Evolutionary conservation across 2,329 filamentous ascomycete species (phyloP).

Genomic region (Alternaria brassicicola): DNA sequence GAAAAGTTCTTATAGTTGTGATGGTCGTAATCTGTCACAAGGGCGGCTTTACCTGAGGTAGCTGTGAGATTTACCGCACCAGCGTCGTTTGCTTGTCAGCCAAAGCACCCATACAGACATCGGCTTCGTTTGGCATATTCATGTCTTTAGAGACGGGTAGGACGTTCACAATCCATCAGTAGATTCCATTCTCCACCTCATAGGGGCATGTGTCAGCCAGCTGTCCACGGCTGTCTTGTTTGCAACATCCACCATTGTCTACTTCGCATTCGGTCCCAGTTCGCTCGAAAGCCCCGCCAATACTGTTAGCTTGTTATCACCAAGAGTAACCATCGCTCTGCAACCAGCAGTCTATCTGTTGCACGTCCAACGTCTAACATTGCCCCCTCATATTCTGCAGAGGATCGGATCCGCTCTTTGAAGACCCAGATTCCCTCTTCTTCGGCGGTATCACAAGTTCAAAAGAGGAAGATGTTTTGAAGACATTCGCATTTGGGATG

Average conservation of each 20-base stretch:
- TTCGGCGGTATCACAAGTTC: neutral
- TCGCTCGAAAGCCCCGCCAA: slow-evolving; percentile 21
- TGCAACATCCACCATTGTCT: slow-evolving; percentile 42
- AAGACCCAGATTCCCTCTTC: neutral
- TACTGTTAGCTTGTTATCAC: slow-evolving; percentile 10
- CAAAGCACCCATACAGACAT: slow-evolving; percentile 12
- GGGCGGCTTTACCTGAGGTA: slow-evolving; percentile 44
- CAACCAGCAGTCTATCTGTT: slow-evolving; percentile 9
- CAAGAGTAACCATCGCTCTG: slow-evolving; percentile 9
- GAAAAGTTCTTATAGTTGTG: slow-evolving; percentile 44
- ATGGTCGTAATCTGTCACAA: slow-evolving; percentile 36
- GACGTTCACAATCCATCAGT: slow-evolving; percentile 1
- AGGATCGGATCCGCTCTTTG: neutral
- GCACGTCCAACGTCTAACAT: slow-evolving; percentile 20
- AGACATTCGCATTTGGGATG: neutral
- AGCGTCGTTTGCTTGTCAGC: neutral
- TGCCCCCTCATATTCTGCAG: slow-evolving; percentile 5
- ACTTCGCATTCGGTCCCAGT: slow-evolving; percentile 12
- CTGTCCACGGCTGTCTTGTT: slow-evolving; percentile 37
- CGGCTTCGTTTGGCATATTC: neutral
- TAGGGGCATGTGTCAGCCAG: neutral
- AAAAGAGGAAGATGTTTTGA: neutral
- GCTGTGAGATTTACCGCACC: slow-evolving; percentile 43
- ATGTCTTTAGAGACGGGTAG: neutral
- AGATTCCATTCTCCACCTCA: slow-evolving; percentile 29